Evolutionary conservation across 495 filamentous ascomycete species (phyloP), one percentile per base, ranked within the genome.

Genomic region (Hapsidospora chrysogenum): DNA sequence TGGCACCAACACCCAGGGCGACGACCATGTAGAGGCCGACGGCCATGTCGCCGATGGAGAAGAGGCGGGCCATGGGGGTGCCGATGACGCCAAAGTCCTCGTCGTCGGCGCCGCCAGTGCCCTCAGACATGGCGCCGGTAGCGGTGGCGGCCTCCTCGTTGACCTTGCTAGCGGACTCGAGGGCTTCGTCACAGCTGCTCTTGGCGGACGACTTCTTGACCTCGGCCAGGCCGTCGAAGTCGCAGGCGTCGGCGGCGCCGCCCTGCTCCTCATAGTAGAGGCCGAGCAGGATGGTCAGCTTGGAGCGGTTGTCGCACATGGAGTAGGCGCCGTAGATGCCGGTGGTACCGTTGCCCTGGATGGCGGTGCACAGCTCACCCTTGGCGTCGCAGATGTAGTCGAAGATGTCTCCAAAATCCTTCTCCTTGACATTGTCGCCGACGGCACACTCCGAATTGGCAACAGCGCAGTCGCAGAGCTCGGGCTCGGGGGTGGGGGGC

Each of bases 281-380:
- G 60, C 93, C 77, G 42, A 95, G 65, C 21, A 74, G 79, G 50
- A 75, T 93, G 34, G 73, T 75, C 17, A 96, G 73, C 58, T 89
- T 69, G 54, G 92, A 65, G 41, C 64, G 71, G 43, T 73, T 41
- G 44, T 66, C 68, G 66, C 89, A 97, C 81, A 93, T 92, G 55
- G 75, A 72, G 61, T 85, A 96, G 4, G 82, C 75, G 33, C 89
- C 89, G 53, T 92, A 97, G 16, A 60, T 60, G 33, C 85, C 89
- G 15, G 65, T 71, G 33, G 70, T 72, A 10, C 61, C 67, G 52
- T 95, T 82, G 43, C 65, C 58, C 29, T 53, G 53, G 51, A 96
- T 77, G 27, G 83, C 86, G 5, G 53, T 55, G 60, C 89, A 93
- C 3, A 52, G 49, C 18, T 45, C 44, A 8, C 32, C 35, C 38